Conservation (phyloP, 177 flowering plant species). For the Vitis hybrid region DNA sequence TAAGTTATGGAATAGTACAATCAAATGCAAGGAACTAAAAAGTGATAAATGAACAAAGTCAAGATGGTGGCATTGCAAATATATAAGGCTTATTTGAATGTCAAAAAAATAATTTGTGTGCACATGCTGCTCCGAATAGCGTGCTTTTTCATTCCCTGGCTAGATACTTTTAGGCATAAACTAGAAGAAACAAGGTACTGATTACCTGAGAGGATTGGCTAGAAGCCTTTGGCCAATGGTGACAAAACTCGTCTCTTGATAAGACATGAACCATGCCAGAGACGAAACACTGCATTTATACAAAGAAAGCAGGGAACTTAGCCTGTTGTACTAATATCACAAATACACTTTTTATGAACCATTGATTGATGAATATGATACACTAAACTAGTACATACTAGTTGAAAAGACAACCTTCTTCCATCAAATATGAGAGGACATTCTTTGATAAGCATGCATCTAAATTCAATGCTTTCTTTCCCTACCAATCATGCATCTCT, state of each 20-base stretch:
- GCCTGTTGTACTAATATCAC: neutral
- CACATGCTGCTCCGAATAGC: neutral
- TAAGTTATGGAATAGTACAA: neutral
- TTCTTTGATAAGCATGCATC: neutral
- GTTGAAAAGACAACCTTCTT: neutral
- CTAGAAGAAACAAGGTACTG: conserved; percentile 1
- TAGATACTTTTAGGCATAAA: neutral
- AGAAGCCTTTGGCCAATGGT: conserved; percentile 94
- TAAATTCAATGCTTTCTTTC: no score
- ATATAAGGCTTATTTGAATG: neutral
- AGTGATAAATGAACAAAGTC: no score
- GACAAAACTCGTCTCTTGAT: conserved; percentile 95
- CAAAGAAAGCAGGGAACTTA: neutral
- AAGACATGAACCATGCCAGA: conserved; percentile 96
- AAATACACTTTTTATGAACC: neutral
- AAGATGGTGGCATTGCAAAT: no score
- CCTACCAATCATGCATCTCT: no score
- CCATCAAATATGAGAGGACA: no score
- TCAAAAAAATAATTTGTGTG: neutral
- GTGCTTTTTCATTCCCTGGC: neutral
- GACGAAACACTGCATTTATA: conserved; percentile 78
- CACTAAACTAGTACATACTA: neutral
- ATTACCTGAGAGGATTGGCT: conserved; percentile 88
- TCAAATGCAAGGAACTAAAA: neutral
- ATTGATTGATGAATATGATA: neutral